Evolutionary conservation across 345 rosid species (phyloP).

Genomic region (Arabis alpina): DNA sequence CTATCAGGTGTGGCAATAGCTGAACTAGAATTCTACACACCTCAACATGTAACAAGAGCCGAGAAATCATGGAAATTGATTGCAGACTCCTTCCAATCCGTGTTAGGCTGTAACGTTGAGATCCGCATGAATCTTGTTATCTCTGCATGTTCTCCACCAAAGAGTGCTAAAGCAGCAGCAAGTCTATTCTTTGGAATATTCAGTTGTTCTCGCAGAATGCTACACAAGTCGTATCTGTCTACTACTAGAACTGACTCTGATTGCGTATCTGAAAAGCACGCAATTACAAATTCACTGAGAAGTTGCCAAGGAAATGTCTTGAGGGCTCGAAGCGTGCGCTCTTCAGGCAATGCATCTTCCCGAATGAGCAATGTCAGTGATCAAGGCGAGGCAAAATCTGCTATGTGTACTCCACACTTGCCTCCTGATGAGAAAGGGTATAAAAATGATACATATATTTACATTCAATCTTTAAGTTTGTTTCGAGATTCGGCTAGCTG

Average conservation of each 20-base stretch:
- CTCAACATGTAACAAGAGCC: constrained; percentile 66
- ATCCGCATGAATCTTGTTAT: constrained; percentile 69
- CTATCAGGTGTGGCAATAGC: constrained; percentile 76
- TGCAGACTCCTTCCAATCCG: constrained; percentile 79
- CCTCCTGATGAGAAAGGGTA: constrained; percentile 33
- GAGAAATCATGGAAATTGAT: constrained; percentile 95
- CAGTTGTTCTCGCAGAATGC: constrained; percentile 73
- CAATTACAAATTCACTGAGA: constrained; percentile 59
- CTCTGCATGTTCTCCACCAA: constrained; percentile 49
- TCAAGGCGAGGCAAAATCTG: constrained; percentile 30
- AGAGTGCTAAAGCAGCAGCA: constrained; percentile 54
- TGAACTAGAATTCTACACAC: constrained; percentile 68
- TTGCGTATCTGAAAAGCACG: constrained; percentile 53
- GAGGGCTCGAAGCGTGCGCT: constrained; percentile 49
- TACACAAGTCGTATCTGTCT: constrained; percentile 48
- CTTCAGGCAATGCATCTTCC: constrained; percentile 40
- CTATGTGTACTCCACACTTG: constrained; percentile 37
- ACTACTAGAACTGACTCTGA: constrained; percentile 50
- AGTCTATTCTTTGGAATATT: constrained; percentile 68
- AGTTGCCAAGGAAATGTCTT: constrained; percentile 77
- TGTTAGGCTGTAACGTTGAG: constrained; percentile 88
- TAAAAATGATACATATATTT: neutral
- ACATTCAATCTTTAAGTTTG: neutral
- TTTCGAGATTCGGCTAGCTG: constrained; percentile 7
- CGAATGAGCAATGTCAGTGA: constrained; percentile 42